Evolutionary conservation across 139 green algal genomes (phyloP).

Genomic region (Auxenochlorella pyrenoidosa): DNA sequence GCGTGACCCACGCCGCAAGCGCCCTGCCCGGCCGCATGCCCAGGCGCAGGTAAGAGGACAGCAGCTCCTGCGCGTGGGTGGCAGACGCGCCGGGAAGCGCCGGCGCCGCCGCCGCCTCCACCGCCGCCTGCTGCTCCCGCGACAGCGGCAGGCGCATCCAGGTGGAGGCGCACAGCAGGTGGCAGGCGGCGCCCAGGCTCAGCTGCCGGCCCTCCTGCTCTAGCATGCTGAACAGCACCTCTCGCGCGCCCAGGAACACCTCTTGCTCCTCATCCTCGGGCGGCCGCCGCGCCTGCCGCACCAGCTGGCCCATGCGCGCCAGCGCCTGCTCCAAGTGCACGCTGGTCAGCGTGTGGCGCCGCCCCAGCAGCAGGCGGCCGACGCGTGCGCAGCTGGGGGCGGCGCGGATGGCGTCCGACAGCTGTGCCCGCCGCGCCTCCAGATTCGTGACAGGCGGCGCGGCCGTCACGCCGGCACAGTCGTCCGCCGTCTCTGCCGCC

Average conservation of each 20-base stretch:
- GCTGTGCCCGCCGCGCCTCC: not conserved
- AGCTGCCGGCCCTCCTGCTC: slow-evolving; percentile 9
- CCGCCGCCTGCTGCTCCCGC: not conserved
- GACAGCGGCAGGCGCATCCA: not conserved
- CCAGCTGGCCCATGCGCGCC: not conserved
- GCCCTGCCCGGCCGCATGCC: not conserved
- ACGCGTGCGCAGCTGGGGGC: not conserved
- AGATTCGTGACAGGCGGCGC: too few species aligned
- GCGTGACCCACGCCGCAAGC: not conserved
- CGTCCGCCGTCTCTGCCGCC: not conserved
- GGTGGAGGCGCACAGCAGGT: not conserved
- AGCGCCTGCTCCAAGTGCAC: not conserved
- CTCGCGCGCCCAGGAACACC: not conserved
- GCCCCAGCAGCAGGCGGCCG: not conserved
- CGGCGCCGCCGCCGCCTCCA: not conserved
- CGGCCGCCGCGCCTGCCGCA: not conserved
- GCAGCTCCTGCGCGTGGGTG: not conserved
- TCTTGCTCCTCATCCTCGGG: not conserved
- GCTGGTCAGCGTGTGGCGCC: not conserved
- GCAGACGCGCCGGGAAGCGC: not conserved
- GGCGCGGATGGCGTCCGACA: not conserved
- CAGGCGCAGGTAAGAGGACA: not conserved
- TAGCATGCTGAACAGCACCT: not conserved
- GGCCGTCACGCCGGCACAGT: not conserved
- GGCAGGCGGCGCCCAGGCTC: not conserved